Evolutionary conservation across 2,329 filamentous ascomycete species (phyloP).

Genomic region (Dendrostoma leiphaemia): DNA sequence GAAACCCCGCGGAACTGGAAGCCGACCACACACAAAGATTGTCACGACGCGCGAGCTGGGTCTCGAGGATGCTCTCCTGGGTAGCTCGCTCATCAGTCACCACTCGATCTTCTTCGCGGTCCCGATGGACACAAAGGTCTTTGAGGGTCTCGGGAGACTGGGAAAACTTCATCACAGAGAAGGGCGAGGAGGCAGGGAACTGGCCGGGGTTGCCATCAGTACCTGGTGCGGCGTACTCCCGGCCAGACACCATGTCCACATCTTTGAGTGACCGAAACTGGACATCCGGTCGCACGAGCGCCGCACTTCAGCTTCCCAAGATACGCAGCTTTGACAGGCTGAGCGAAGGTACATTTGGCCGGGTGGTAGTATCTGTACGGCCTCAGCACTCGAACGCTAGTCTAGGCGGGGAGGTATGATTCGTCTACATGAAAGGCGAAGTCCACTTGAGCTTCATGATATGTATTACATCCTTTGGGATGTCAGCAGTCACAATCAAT

Average conservation of each 20-base stretch:
- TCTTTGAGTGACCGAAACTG: neutral
- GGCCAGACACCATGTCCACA: neutral
- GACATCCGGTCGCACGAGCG: neutral
- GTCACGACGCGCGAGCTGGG: conserved; percentile 8
- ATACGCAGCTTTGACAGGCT: conserved; percentile 10
- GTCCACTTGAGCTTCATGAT: too few species aligned
- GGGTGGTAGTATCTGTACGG: neutral
- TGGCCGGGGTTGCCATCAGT: neutral
- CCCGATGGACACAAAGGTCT: neutral
- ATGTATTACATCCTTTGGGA: too few species aligned
- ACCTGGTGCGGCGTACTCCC: neutral
- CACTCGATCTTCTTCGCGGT: conserved; percentile 8
- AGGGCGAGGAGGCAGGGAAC: neutral
- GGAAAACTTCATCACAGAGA: conserved; percentile 5
- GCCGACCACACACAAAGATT: neutral
- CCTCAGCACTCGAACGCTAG: too few species aligned
- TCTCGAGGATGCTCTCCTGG: conserved; percentile 7
- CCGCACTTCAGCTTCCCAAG: neutral
- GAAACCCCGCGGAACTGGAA: conserved; percentile 3
- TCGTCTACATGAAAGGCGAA: too few species aligned
- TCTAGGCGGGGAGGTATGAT: too few species aligned
- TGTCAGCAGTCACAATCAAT: too few species aligned
- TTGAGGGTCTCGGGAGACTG: neutral
- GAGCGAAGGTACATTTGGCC: conserved; percentile 10
- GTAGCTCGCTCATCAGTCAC: conserved; percentile 7